Base-by-base conservation (phyloP, 495 filamentous ascomycete species). In the Niebla homalea region DNA sequence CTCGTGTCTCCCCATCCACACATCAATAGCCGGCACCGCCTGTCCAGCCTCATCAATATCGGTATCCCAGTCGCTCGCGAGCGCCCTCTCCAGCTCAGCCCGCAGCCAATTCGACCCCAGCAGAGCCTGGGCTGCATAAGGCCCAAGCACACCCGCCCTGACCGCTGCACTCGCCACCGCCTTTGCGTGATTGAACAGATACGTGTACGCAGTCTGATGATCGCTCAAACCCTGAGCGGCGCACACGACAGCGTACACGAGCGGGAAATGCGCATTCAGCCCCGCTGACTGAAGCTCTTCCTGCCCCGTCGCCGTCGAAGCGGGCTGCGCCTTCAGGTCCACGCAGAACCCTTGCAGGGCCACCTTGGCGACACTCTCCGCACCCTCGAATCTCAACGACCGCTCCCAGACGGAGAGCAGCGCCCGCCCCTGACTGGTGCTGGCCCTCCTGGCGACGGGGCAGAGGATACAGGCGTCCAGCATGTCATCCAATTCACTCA, bases 1-100 rank as follows among this genome's bases (percentile, higher is more conserved):
- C 72, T 98, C 92, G 68, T 98, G 92, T 62, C 92, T 78, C 11
- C 93, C 92, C 50, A 93, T 72, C 87, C 90, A 98, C 40, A 98
- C 61, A 75, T 98, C 92, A 71, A 96, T 76, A 16, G 82, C 78
- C 7, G 89, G 88, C 36, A 90, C 84, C 22, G 72, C 75, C 70
- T 96, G 89, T n/a, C 84, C 90, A 1, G 89, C 90, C 60, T 85
- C 74, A 53, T 89, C 85, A 4, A 86, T 55, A n/a, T 61, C 49
- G 2, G 65, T 71, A 19, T 71, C 48, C 72, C 71, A 75, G 48
- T 86, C 81, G 50, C 73, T 61, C 49, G 73, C 68, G 44, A 94
- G 69, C 40, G 76, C 71, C n/a, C 64, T 67, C 54, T 69, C 62
- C 32, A 96, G 79, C 54, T 77, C 64, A 37, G 62, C 67, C 63